These are phyloP conservation scores for Lithospermum erythrorhizon DNA, from an alignment of 257 asterid genomes.

Conservation along the genomic window DNA sequence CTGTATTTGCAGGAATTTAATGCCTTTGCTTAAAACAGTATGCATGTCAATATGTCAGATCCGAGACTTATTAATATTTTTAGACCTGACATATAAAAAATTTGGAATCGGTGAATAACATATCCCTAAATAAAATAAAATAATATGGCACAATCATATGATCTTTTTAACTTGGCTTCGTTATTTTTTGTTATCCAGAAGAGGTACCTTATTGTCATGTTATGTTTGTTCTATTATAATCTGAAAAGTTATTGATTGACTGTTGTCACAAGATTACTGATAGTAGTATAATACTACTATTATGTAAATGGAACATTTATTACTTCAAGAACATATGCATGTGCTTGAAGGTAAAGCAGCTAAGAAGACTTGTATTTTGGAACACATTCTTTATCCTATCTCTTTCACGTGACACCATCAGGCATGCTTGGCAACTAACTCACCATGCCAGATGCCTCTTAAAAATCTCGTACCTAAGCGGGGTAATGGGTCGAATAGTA, in stretches of 20 bases:
- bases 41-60: background rate
- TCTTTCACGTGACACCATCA: slow-evolving; percentile 34
- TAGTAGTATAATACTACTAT: background rate
- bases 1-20: background rate
- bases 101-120: no score
- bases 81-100: no score
- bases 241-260: slow-evolving; percentile 34
- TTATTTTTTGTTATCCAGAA: slow-evolving; percentile 13
- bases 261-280: slow-evolving; percentile 17
- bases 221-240: slow-evolving; percentile 18
- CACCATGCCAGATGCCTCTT: no score
- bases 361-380: slow-evolving; percentile 6
- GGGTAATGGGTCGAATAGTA: no score
- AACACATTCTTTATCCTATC: slow-evolving; percentile 4
- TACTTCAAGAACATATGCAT: slow-evolving; percentile 18
- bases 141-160: slow-evolving; percentile 14
- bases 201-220: slow-evolving; percentile 1
- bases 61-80: no score
- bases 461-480: no score
- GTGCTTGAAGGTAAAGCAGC: slow-evolving; percentile 34
- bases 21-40: no score
- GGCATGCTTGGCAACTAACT: no score
- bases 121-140: no score
- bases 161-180: slow-evolving; percentile 3
- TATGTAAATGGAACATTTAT: slow-evolving; percentile 8